Percentiles rank a stretch among this genome's conserved stretches.
These are phyloP conservation scores for Euryodendron excelsum DNA, from an alignment of 148 eudicot species.

Conservation along the genomic window DNA sequence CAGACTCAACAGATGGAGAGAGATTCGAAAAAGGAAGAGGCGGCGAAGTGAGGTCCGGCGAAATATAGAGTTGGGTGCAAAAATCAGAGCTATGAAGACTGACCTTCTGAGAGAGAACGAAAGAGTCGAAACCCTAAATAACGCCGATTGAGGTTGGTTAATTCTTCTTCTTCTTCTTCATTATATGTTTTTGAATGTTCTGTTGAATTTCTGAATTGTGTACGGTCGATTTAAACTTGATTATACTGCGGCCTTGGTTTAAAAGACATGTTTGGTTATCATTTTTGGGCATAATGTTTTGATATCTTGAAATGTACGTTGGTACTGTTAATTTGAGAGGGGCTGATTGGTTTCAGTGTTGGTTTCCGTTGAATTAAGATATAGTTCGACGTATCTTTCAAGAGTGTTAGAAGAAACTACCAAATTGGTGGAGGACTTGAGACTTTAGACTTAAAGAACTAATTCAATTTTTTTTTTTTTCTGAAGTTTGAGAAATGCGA, in stretches of 20 bases:
- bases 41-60: background rate
- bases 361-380: background rate
- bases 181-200: background rate
- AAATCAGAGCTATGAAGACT: background rate
- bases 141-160: background rate
- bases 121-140: conserved; percentile 2
- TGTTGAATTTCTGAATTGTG: background rate
- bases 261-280: background rate
- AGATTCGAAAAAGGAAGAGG: background rate
- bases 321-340: background rate
- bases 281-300: background rate
- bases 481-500: background rate
- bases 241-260: background rate
- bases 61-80: too few relatives aligned
- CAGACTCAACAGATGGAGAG: too few relatives aligned
- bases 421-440: background rate
- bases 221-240: background rate
- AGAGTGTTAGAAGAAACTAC: background rate
- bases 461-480: background rate
- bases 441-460: background rate
- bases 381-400: background rate
- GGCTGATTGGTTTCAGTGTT: background rate
- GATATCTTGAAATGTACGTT: background rate
- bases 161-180: background rate
- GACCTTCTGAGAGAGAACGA: background rate